phyloP scores from a whole-genome alignment of 106 monocot species.

The Platanthera guangdongensis region DNA sequence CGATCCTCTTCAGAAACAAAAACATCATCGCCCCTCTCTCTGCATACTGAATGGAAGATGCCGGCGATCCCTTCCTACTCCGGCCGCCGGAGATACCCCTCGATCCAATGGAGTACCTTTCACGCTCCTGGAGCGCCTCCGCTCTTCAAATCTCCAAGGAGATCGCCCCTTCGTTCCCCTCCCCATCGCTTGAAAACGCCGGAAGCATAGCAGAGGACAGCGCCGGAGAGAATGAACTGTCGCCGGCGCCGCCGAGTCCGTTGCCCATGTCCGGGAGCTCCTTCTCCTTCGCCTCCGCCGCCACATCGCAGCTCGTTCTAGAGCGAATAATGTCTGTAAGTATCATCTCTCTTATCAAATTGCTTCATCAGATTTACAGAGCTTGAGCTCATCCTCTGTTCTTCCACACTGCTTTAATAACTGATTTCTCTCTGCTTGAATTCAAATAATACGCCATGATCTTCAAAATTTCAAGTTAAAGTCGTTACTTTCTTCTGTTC shows the following conservation, averaged over 20 bases:
- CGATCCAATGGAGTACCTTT: constrained; percentile 59
- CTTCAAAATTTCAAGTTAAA: no score
- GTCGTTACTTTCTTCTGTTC: no score
- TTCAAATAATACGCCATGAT: no score
- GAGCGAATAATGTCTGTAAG: constrained; percentile 53
- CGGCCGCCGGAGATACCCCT: neutral
- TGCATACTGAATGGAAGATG: no score
- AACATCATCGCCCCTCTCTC: no score
- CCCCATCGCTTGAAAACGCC: neutral
- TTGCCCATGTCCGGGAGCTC: constrained; percentile 18
- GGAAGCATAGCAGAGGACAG: constrained; percentile 16
- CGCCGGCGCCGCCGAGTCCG: constrained; percentile 1
- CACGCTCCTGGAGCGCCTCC: constrained; percentile 47
- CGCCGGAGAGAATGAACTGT: constrained; percentile 11
- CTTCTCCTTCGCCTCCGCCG: constrained; percentile 52
- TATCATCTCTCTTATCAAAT: no score
- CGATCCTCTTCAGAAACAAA: no score
- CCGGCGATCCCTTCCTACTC: no score
- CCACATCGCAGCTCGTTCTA: constrained; percentile 61
- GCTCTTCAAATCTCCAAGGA: constrained; percentile 33
- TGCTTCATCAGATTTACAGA: no score
- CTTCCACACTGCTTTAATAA: no score
- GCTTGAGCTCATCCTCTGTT: no score
- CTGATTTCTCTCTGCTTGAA: no score
- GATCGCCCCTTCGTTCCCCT: neutral